Evolutionary conservation across 306 rosid species (phyloP).

Genomic region (Quercus engelmannii): DNA sequence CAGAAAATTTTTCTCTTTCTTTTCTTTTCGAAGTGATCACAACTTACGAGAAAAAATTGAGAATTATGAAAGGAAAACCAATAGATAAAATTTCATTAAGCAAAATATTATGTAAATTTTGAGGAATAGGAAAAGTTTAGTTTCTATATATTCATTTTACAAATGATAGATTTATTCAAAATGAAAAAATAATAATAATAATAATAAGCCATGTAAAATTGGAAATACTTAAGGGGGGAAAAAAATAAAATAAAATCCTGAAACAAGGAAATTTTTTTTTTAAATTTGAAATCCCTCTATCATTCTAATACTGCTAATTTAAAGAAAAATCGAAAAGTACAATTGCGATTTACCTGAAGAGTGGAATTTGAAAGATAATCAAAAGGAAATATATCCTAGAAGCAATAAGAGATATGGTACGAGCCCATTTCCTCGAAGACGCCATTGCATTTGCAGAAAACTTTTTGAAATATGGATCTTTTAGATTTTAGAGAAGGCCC

Average conservation of each 20-base stretch:
- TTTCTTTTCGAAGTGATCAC: no score
- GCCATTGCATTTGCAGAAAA: slow-evolving; percentile 49
- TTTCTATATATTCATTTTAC: neutral
- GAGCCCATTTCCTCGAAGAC: slow-evolving; percentile 68
- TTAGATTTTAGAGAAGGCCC: neutral
- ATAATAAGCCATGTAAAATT: neutral
- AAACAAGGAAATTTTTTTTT: neutral
- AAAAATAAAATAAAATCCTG: neutral
- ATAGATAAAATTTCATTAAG: neutral
- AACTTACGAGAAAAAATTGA: neutral
- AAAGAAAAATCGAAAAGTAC: neutral
- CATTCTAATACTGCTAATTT: neutral
- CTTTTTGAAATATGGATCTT: neutral
- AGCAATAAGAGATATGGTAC: slow-evolving; percentile 44
- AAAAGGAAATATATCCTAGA: slow-evolving; percentile 52
- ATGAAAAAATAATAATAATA: neutral
- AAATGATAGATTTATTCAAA: neutral
- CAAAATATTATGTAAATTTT: no score
- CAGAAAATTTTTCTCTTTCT: no score
- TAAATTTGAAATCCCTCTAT: neutral
- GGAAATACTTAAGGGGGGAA: neutral
- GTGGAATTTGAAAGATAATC: slow-evolving; percentile 76
- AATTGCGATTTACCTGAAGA: slow-evolving; percentile 63
- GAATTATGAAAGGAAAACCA: neutral
- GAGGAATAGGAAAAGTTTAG: neutral